Base-by-base conservation (phyloP, 2,329 filamentous ascomycete species). In the Fusarium udum region DNA sequence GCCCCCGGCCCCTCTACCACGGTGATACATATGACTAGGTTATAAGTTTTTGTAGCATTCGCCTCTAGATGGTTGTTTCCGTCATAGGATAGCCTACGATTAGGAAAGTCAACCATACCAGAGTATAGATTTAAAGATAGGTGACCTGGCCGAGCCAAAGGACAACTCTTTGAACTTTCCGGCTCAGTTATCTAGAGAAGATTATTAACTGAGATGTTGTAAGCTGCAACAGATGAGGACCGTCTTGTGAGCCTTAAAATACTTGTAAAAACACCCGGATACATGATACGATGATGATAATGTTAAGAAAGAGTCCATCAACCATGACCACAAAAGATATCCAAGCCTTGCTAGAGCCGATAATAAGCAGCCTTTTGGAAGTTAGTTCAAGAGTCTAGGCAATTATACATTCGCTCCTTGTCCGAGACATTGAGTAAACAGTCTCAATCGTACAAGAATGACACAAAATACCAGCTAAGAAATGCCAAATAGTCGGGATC, bases 321-420 rank as follows among this genome's bases (percentile, higher is more conserved):
- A 24, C 7, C 22, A 34, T 24, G 16, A 14, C 31, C 28, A 24
- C 46, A 7, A 32, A 15, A 10, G 10, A 16, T 6, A 20, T 49
- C 1, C 8, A 14, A 18, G 16, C 11, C 12, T 34, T 20, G 2
- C 28, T 4, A 24, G 4, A 24, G 3, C 2, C 4, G 2, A 24
- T 9, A 34, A 6, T 13, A 18, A 49, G 7, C 9, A 18, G 11
- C 1, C 4, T 11, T 20, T 14, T 6, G 4, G 12, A 3, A 24
- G 20, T 13, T 7, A 11, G 2, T 2, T 24, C 6, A 24, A 34
- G 4, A 14, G 12, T 20, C n/a, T 18, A 20, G 4, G 12, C 3
- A 24, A 24, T 20, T 3, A 20, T 24, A 15, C 0, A 2, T 24
- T 11, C 4, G 16, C 31, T 20, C 1, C 4, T 20, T 15, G 31